phyloP scores from a whole-genome alignment of 1,139 yeast genomes.

The Geotrichum siamense region DNA sequence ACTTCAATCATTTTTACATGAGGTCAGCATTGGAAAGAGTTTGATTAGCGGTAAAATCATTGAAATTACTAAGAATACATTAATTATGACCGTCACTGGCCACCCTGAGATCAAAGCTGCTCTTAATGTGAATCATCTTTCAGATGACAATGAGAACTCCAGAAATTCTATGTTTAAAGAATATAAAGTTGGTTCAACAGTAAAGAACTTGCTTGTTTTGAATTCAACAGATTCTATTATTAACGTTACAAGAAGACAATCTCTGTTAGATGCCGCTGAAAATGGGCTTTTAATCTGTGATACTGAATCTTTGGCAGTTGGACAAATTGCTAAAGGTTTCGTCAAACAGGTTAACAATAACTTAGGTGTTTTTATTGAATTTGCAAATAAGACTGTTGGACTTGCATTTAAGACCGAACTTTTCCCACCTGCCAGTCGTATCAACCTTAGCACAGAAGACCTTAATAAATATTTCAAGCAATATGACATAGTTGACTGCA shows the following conservation, averaged over 20 bases:
- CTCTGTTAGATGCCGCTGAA: slow-evolving; percentile 58
- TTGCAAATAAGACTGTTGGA: slow-evolving; percentile 76
- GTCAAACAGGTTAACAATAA: slow-evolving; percentile 66
- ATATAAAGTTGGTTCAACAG: slow-evolving; percentile 66
- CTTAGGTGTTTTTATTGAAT: slow-evolving; percentile 72
- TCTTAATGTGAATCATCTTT: slow-evolving; percentile 63
- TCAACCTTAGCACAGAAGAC: slow-evolving; percentile 31
- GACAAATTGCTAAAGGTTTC: slow-evolving; percentile 52
- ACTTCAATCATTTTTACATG: slow-evolving; percentile 35
- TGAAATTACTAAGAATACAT: slow-evolving; percentile 61
- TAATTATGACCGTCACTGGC: slow-evolving; percentile 52
- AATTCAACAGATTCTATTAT: slow-evolving; percentile 62
- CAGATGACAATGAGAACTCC: slow-evolving; percentile 76
- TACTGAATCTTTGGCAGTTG: slow-evolving; percentile 23
- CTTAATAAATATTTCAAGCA: slow-evolving; percentile 48
- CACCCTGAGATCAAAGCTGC: slow-evolving; percentile 59
- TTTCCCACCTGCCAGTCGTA: slow-evolving; percentile 39
- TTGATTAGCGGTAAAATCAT: slow-evolving; percentile 55
- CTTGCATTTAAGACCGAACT: slow-evolving; percentile 74
- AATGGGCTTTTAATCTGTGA: slow-evolving; percentile 59
- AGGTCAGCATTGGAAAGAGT: slow-evolving; percentile 54
- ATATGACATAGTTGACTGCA: slow-evolving; percentile 61
- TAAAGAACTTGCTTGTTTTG: slow-evolving; percentile 57
- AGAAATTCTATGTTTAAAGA: slow-evolving; percentile 74
- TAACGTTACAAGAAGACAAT: slow-evolving; percentile 55